Conservation (phyloP, 108 stramenopile genomes). For the Stephanodiscus minutulus region DNA sequence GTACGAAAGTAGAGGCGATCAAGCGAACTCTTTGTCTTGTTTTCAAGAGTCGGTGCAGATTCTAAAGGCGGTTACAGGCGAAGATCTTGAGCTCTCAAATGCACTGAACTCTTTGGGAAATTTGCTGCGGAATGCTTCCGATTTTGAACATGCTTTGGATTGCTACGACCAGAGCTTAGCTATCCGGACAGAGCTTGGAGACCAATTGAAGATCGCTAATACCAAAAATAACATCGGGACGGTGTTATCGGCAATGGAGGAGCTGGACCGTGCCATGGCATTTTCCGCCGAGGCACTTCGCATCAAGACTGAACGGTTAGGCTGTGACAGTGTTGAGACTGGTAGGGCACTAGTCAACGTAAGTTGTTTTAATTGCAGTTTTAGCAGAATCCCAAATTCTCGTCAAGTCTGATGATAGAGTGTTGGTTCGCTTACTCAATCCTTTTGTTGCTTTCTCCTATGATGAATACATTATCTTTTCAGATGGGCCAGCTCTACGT, state of each 20-base stretch:
- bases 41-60: slow-evolving; percentile 33
- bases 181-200: slow-evolving; percentile 30
- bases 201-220: slow-evolving; percentile 46
- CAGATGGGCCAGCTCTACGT: slow-evolving; percentile 46
- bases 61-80: slow-evolving; percentile 16
- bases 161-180: slow-evolving; percentile 53
- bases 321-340: slow-evolving; percentile 36
- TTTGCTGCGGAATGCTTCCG: slow-evolving; percentile 21
- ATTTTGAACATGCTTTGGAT: slow-evolving; percentile 42
- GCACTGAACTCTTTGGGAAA: slow-evolving; percentile 51
- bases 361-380: background rate
- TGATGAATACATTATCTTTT: background rate
- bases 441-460: background rate
- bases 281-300: slow-evolving; percentile 49
- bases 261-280: slow-evolving; percentile 35
- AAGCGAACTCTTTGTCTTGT: slow-evolving; percentile 25
- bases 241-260: slow-evolving; percentile 22
- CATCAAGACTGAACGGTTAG: slow-evolving; percentile 41
- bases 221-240: slow-evolving; percentile 55
- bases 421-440: background rate
- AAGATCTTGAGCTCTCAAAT: slow-evolving; percentile 47
- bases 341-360: slow-evolving; percentile 48
- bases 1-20: slow-evolving; percentile 25
- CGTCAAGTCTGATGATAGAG: no score
- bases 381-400: background rate